Conservation (phyloP, 129 eudicot genomes). For the Helianthus annuus region DNA sequence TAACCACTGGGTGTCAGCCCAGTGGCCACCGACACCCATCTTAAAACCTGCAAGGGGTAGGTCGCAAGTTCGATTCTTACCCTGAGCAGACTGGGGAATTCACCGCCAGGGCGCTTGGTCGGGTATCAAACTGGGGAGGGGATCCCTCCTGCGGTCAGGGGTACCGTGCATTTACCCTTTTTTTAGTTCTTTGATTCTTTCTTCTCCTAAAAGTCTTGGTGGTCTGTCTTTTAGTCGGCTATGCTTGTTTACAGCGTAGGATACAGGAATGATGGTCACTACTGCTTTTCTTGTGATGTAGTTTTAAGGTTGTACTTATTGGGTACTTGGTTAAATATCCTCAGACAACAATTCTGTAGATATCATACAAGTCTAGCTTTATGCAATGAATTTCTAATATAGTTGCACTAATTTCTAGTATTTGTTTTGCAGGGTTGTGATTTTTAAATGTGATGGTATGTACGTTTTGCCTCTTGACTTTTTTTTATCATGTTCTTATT, state of each 20-base stretch:
- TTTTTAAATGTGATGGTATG: too few species aligned
- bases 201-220: constrained; percentile 43
- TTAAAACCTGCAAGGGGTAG: too few species aligned
- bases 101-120: too few species aligned
- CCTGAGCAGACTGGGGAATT: too few species aligned
- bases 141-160: too few species aligned
- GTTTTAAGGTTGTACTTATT: constrained; percentile 70
- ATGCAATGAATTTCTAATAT: constrained; percentile 1
- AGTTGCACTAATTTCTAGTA: constrained; percentile 18
- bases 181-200: constrained; percentile 17
- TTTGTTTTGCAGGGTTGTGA: constrained; percentile 63
- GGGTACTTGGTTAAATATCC: constrained; percentile 34
- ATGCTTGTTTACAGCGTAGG: constrained; percentile 81
- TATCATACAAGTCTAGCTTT: constrained; percentile 20
- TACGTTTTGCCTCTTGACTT: too few species aligned
- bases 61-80: too few species aligned
- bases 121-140: too few species aligned
- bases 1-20: too few species aligned
- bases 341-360: constrained; percentile 33
- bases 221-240: constrained; percentile 65
- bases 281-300: constrained; percentile 96
- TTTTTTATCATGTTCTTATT: too few species aligned
- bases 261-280: constrained; percentile 90
- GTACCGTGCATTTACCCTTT: too few species aligned
- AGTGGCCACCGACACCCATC: too few species aligned